These are phyloP conservation scores for Alloteropsis semialata DNA, from an alignment of 176 grass and related monocot genomes.

Conservation along the genomic window DNA sequence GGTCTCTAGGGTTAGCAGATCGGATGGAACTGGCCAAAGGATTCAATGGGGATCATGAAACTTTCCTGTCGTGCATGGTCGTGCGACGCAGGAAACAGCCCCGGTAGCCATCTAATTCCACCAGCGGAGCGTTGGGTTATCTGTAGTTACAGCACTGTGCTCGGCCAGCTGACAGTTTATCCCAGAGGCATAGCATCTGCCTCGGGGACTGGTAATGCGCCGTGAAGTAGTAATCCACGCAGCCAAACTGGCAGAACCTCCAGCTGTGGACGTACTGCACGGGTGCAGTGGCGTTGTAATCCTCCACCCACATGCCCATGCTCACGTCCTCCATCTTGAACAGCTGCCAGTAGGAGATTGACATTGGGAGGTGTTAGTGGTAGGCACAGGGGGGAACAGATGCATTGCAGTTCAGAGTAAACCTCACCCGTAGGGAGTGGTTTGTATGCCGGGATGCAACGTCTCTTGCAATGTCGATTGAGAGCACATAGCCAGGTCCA, in stretches of 20 bases:
- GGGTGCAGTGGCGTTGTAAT: constrained; percentile 49
- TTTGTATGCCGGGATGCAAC: constrained; percentile 55
- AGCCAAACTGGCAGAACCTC: constrained; percentile 92
- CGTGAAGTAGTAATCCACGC: constrained; percentile 70
- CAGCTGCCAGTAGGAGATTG: constrained; percentile 36
- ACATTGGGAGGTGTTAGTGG: not conserved
- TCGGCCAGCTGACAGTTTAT: constrained; percentile 54
- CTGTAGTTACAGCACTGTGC: constrained; percentile 73
- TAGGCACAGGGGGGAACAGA: not conserved
- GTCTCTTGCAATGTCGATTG: constrained; percentile 54
- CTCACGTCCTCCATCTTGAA: constrained; percentile 99
- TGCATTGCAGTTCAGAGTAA: not conserved
- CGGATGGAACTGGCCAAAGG: not conserved
- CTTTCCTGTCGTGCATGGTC: not conserved
- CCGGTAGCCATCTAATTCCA: not conserved
- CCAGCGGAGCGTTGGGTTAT: constrained; percentile 26
- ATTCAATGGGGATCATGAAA: not conserved
- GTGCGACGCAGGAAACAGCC: not conserved
- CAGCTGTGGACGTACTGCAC: constrained; percentile 83
- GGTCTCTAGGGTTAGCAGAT: not conserved
- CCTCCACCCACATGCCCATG: constrained; percentile 98
- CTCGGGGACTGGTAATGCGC: constrained; percentile 92
- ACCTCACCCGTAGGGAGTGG: constrained; percentile 56
- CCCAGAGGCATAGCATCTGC: constrained; percentile 83
- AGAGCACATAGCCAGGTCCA: constrained; percentile 85